These are phyloP conservation scores for Mikania micrantha DNA, from an alignment of 129 eudicot genomes.

Conservation along the genomic window DNA sequence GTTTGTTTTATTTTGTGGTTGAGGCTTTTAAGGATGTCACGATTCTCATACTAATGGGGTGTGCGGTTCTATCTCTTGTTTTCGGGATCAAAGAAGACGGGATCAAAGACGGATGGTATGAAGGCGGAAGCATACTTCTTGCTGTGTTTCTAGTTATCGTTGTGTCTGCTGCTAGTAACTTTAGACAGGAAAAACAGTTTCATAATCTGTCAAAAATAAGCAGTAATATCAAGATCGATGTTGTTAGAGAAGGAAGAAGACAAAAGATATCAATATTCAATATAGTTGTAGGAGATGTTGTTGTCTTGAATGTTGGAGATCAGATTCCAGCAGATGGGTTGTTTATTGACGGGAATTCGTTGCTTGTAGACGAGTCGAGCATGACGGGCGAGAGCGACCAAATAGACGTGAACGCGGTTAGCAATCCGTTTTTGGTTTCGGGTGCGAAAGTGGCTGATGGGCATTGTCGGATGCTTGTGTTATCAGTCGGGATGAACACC, in stretches of 20 bases:
- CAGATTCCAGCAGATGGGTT: conserved; percentile 83
- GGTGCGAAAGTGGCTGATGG: conserved; percentile 88
- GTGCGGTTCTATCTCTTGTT: conserved; percentile 66
- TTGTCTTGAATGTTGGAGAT: conserved; percentile 57
- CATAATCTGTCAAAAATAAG: conserved; percentile 64
- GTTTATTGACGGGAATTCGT: conserved; percentile 66
- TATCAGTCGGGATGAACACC: conserved; percentile 70
- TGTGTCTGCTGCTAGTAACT: conserved; percentile 67
- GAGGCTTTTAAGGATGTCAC: conserved; percentile 68
- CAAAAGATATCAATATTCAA: conserved; percentile 70
- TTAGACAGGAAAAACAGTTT: conserved; percentile 69
- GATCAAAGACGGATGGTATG: conserved; percentile 62
- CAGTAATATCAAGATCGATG: conserved; percentile 51
- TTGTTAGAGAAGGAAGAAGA: conserved; percentile 50
- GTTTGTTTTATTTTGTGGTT: conserved; percentile 40
- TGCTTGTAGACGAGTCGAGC: conserved; percentile 75
- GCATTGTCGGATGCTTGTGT: conserved; percentile 56
- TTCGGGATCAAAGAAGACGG: conserved; percentile 70
- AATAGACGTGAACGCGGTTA: conserved; percentile 33
- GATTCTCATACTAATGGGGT: conserved; percentile 54
- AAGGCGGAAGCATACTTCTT: conserved; percentile 75
- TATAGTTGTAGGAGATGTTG: conserved; percentile 68
- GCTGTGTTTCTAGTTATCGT: conserved; percentile 69
- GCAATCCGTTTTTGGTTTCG: conserved; percentile 61
- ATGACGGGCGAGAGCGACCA: conserved; percentile 87